Percentiles rank a stretch among this genome's conserved stretches.
Evolutionary conservation across 1,284 basidiomycete genomes (phyloP).

Genomic region (Mycena citricolor): DNA sequence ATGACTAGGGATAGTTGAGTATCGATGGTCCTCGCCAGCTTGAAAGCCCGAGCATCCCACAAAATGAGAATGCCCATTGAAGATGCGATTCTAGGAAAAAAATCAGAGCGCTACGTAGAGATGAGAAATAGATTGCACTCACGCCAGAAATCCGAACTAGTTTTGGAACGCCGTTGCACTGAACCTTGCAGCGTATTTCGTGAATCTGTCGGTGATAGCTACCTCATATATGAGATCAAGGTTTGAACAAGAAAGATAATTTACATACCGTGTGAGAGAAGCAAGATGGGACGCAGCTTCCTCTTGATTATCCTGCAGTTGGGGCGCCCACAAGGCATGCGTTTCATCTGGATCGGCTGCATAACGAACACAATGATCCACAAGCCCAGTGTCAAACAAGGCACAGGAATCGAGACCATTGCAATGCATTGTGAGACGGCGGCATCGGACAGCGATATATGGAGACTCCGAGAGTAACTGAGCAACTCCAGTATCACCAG

Average conservation of each 20-base stretch:
- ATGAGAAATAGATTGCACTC: constrained; percentile 1
- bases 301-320: constrained; percentile 13
- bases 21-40: constrained; percentile 4
- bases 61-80: constrained; percentile 7
- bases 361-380: constrained; percentile 13
- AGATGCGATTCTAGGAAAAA: neutral
- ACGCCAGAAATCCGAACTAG: neutral
- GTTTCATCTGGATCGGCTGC: constrained; percentile 16
- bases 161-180: constrained; percentile 10
- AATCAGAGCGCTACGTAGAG: neutral
- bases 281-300: constrained; percentile 2
- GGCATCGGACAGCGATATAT: no score
- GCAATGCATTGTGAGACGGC: no score
- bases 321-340: constrained; percentile 13
- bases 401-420: constrained; percentile 19
- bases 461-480: no score
- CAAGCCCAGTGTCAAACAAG: constrained; percentile 11
- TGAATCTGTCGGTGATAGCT: constrained; percentile 8
- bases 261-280: constrained; percentile 5
- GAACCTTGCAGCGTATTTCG: constrained; percentile 4
- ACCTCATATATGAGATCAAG: neutral
- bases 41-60: constrained; percentile 11
- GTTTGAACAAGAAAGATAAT: neutral
- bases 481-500: no score
- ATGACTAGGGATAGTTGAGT: constrained; percentile 2